Percentiles rank a stretch among this genome's conserved stretches.
Evolutionary conservation across 805 yeast species (phyloP).

Genomic region (Yarrowia phangngaensis): DNA sequence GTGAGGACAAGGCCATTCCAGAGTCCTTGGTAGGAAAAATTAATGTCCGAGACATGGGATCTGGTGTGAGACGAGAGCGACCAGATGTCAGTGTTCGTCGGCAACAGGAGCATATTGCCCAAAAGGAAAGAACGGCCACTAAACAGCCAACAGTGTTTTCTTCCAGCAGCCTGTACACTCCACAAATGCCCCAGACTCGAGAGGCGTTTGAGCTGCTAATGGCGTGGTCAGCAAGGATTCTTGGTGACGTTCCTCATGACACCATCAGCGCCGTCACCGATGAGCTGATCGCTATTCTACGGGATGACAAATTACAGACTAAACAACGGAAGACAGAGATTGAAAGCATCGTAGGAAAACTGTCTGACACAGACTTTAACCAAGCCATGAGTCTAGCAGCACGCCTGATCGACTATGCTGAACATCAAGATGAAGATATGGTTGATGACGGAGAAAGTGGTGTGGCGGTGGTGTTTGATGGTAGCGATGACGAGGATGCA

Average conservation of each 20-base stretch:
- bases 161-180: slow-evolving; percentile 47
- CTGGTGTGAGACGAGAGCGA: slow-evolving; percentile 38
- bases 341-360: slow-evolving; percentile 48
- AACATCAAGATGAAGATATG: slow-evolving; percentile 28
- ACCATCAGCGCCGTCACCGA: slow-evolving; percentile 62
- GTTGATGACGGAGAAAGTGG: slow-evolving; percentile 43
- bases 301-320: slow-evolving; percentile 46
- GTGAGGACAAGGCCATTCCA: slow-evolving; percentile 59
- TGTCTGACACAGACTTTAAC: slow-evolving; percentile 48
- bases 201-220: slow-evolving; percentile 55
- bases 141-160: background rate
- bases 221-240: slow-evolving; percentile 51
- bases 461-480: slow-evolving; percentile 46
- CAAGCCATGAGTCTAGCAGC: slow-evolving; percentile 46
- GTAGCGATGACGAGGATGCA: slow-evolving; percentile 36
- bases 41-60: slow-evolving; percentile 67
- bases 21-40: slow-evolving; percentile 68
- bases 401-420: slow-evolving; percentile 50
- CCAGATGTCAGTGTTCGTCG: slow-evolving; percentile 23
- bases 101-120: slow-evolving; percentile 13
- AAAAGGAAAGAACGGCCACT: slow-evolving; percentile 8
- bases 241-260: slow-evolving; percentile 76
- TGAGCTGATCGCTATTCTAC: slow-evolving; percentile 49
- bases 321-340: slow-evolving; percentile 48
- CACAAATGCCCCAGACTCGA: slow-evolving; percentile 53